These are phyloP conservation scores for Moringa oleifera DNA, from an alignment of 345 rosid genomes.

Conservation along the genomic window DNA sequence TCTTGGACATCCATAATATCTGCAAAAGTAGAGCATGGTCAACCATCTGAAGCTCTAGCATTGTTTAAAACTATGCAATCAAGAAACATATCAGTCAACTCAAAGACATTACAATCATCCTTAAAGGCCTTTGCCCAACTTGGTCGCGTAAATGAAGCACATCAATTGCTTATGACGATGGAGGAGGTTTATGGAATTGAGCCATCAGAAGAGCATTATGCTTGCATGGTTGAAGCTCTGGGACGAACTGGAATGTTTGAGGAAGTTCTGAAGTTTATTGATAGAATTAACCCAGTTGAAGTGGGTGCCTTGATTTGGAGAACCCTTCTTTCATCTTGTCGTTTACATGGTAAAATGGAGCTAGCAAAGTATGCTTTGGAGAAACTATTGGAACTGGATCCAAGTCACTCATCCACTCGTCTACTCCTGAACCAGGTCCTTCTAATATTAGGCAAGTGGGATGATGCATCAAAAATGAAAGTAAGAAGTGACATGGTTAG, in stretches of 20 bases:
- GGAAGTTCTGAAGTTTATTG: slow-evolving; percentile 16
- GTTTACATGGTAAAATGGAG: slow-evolving; percentile 14
- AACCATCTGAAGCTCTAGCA: slow-evolving; percentile 20
- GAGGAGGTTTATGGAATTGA: slow-evolving; percentile 17
- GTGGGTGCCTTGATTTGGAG: slow-evolving; percentile 18
- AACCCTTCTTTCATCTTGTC: slow-evolving; percentile 18
- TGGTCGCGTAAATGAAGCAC: slow-evolving; percentile 18
- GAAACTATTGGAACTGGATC: slow-evolving; percentile 22
- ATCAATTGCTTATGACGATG: slow-evolving; percentile 15
- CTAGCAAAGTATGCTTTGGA: slow-evolving; percentile 19
- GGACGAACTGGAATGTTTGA: slow-evolving; percentile 20
- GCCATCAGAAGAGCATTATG: slow-evolving; percentile 23
- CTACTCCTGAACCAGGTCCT: slow-evolving; percentile 14
- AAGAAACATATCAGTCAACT: slow-evolving; percentile 11
- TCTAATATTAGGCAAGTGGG: slow-evolving; percentile 18
- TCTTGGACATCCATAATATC: slow-evolving; percentile 25
- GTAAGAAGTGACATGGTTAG: not conserved
- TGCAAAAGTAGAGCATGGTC: slow-evolving; percentile 22
- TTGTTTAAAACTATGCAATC: slow-evolving; percentile 18
- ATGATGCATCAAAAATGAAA: slow-evolving; percentile 1
- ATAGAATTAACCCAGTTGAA: slow-evolving; percentile 9
- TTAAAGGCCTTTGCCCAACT: slow-evolving; percentile 20
- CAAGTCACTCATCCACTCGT: slow-evolving; percentile 14
- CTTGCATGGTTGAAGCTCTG: slow-evolving; percentile 22
- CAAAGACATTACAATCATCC: slow-evolving; percentile 15